Percentiles rank a stretch among this genome's conserved stretches.
These are phyloP conservation scores for Rhinocladiella mackenziei DNA, from an alignment of 2,329 filamentous ascomycete species.

Conservation along the genomic window DNA sequence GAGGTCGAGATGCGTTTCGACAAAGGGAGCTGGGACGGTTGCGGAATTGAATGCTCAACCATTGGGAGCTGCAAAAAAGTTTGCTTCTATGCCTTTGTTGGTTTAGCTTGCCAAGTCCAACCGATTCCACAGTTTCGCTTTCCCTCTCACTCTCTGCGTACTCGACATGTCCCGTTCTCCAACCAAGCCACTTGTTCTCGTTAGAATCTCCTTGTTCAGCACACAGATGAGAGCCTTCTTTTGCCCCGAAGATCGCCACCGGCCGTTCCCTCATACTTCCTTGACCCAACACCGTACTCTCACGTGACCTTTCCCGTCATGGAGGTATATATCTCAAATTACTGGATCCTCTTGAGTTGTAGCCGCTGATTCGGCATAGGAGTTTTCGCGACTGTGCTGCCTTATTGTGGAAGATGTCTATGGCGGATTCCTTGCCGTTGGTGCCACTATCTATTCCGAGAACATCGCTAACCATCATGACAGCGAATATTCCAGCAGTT, in stretches of 20 bases:
- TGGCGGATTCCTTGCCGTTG: slow-evolving; percentile 86
- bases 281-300: too few relatives aligned
- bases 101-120: slow-evolving; percentile 15
- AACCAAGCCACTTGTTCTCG: too few relatives aligned
- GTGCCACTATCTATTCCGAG: slow-evolving; percentile 34
- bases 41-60: slow-evolving; percentile 31
- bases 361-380: slow-evolving; percentile 5
- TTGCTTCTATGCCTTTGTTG: too few relatives aligned
- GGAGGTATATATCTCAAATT: too few relatives aligned
- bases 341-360: too few relatives aligned
- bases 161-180: neutral
- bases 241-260: too few relatives aligned
- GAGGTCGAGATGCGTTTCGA: slow-evolving; percentile 37
- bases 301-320: too few relatives aligned
- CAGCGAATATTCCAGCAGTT: slow-evolving; percentile 83
- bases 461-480: slow-evolving; percentile 13
- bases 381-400: slow-evolving; percentile 78
- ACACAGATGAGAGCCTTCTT: too few relatives aligned
- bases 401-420: slow-evolving; percentile 84
- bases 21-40: slow-evolving; percentile 23
- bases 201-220: too few relatives aligned
- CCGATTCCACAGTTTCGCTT: slow-evolving; percentile 3
- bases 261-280: too few relatives aligned
- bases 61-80: slow-evolving; percentile 12
- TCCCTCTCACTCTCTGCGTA: too few relatives aligned